phyloP scores from a whole-genome alignment of 2,329 filamentous ascomycete genomes.

The Pleoardoris graminearum region DNA sequence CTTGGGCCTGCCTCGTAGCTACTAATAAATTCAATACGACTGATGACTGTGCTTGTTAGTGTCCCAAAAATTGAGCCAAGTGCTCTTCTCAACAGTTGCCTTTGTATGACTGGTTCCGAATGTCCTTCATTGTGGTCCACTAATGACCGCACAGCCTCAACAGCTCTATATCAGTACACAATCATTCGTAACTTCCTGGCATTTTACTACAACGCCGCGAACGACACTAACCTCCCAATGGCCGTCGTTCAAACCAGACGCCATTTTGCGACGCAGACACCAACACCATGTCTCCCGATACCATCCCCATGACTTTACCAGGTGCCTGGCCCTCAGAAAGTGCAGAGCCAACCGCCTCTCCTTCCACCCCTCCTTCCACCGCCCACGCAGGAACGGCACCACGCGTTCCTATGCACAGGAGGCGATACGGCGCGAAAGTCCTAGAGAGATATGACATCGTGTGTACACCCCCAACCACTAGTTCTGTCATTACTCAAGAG shows the following conservation, averaged over 20 bases:
- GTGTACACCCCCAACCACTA: no score
- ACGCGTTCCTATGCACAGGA: not conserved
- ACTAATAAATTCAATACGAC: not conserved
- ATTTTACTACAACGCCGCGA: not conserved
- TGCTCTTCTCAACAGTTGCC: not conserved
- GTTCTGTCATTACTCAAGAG: no score
- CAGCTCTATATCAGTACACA: not conserved
- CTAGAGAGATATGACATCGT: not conserved
- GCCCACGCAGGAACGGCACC: not conserved
- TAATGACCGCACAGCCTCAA: not conserved
- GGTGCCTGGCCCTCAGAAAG: not conserved
- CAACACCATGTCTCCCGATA: not conserved
- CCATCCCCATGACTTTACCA: not conserved
- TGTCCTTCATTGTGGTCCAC: not conserved
- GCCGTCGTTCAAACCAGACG: no score
- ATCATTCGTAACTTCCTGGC: not conserved
- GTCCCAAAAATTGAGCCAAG: not conserved
- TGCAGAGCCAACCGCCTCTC: not conserved
- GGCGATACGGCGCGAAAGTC: not conserved
- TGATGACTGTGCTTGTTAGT: not conserved
- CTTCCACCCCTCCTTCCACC: not conserved
- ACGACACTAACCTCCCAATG: not conserved
- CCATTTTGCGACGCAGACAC: no score
- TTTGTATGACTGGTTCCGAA: not conserved
- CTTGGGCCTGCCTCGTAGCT: not conserved